A percentile compares a stretch with the other conserved stretches of the same genome.
phyloP scores from a whole-genome alignment of 345 rosid species.

The Euphorbia peplus region DNA sequence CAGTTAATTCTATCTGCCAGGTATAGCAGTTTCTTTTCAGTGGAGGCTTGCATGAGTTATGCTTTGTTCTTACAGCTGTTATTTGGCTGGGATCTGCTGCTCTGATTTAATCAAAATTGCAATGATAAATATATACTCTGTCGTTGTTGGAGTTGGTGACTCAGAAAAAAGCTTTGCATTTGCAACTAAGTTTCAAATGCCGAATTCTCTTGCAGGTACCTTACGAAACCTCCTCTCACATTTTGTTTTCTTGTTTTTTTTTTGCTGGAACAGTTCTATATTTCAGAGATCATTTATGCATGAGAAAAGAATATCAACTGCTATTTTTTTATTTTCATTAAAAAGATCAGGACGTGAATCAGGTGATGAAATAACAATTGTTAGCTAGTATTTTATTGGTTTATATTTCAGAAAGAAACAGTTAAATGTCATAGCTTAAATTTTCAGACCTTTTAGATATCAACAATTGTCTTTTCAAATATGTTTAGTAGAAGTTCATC shows the following conservation, averaged over 20 bases:
- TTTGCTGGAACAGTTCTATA: not conserved
- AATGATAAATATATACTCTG: conserved; percentile 68
- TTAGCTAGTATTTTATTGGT: not conserved
- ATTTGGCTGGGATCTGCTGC: too few species aligned
- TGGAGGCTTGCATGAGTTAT: too few species aligned
- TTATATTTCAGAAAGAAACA: not conserved
- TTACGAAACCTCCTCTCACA: not conserved
- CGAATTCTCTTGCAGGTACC: conserved; percentile 84
- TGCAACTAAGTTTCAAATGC: conserved; percentile 50
- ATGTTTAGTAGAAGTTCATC: not conserved
- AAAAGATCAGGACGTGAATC: not conserved
- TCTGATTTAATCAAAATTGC: conserved; percentile 93
- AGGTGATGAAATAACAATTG: conserved; percentile 1
- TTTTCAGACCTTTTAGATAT: not conserved
- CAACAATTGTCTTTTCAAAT: not conserved
- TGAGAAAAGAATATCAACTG: not conserved
- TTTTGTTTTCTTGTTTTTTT: conserved; percentile 5
- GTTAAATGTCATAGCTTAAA: not conserved
- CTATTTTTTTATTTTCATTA: not conserved
- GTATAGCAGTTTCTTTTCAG: too few species aligned
- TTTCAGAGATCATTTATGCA: not conserved
- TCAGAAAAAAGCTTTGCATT: conserved; percentile 38
- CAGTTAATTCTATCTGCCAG: too few species aligned
- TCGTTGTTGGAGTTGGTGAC: conserved; percentile 43
- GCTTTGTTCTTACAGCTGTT: too few species aligned